Percentiles rank a stretch among this genome's conserved stretches.
These are phyloP conservation scores for Cryptosporidium sp. DNA, from an alignment of 169 alveolate species.

Conservation along the genomic window DNA sequence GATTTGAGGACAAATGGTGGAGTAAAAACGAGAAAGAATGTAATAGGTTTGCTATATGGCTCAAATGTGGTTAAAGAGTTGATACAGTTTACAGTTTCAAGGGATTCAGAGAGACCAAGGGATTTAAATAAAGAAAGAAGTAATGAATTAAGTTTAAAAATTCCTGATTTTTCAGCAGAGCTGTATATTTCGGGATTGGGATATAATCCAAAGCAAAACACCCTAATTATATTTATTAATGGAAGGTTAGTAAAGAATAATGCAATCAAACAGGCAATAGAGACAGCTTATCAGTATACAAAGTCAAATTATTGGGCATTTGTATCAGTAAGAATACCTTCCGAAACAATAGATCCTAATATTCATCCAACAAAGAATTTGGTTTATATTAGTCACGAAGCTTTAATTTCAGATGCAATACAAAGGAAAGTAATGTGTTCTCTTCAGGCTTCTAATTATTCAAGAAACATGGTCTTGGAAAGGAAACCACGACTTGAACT, in stretches of 20 bases:
- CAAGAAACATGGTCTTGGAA: slow-evolving; percentile 46
- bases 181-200: slow-evolving; percentile 83
- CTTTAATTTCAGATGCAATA: slow-evolving; percentile 39
- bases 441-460: slow-evolving; percentile 38
- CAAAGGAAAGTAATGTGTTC: slow-evolving; percentile 29
- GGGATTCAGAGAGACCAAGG: not conserved
- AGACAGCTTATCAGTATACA: slow-evolving; percentile 81
- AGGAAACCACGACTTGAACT: slow-evolving; percentile 32
- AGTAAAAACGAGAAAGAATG: slow-evolving; percentile 2
- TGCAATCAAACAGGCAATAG: slow-evolving; percentile 84
- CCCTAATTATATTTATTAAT: slow-evolving; percentile 93
- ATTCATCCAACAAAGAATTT: slow-evolving; percentile 98
- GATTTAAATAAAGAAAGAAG: not conserved
- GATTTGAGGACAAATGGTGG: slow-evolving; percentile 83
- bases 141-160: not conserved
- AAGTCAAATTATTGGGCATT: slow-evolving; percentile 88
- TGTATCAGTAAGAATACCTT: slow-evolving; percentile 92
- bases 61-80: slow-evolving; percentile 44
- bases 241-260: slow-evolving; percentile 93
- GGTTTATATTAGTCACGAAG: slow-evolving; percentile 79
- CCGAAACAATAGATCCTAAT: slow-evolving; percentile 95
- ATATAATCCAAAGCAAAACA: slow-evolving; percentile 85
- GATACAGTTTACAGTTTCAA: slow-evolving; percentile 44
- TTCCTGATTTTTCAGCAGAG: slow-evolving; percentile 42
- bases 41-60: slow-evolving; percentile 40